Percentiles rank a stretch among this genome's conserved stretches.
Conservation (phyloP, 768 basidiomycete species). For the Gymnopilus dilepis region DNA sequence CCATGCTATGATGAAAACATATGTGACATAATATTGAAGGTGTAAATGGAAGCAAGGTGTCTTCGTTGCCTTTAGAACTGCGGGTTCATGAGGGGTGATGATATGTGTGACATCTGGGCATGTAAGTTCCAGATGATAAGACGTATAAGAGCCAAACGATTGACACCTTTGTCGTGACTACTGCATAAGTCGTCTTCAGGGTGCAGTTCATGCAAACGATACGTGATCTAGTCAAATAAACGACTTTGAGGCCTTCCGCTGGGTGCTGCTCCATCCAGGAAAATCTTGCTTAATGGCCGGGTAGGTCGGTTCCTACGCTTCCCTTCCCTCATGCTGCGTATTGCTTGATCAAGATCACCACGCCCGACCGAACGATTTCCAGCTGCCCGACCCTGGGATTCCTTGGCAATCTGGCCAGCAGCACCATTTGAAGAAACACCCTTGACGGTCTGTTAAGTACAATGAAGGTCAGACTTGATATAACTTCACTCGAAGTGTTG, state of each 20-base stretch:
- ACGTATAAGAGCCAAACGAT: too few species aligned
- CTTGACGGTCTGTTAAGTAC: constrained; percentile 49
- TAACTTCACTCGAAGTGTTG: not conserved
- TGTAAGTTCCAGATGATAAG: too few species aligned
- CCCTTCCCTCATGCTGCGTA: constrained; percentile 79
- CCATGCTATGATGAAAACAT: too few species aligned
- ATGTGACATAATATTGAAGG: too few species aligned
- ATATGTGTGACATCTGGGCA: too few species aligned
- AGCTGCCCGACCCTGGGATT: constrained; percentile 46
- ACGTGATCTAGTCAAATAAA: constrained; percentile 13
- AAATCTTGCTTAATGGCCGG: constrained; percentile 79
- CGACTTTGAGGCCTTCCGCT: constrained; percentile 24
- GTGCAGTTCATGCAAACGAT: too few species aligned
- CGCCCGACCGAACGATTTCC: constrained; percentile 65
- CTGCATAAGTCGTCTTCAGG: not conserved
- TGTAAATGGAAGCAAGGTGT: too few species aligned
- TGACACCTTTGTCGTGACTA: too few species aligned
- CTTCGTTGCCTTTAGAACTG: too few species aligned
- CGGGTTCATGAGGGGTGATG: too few species aligned
- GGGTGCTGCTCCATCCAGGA: constrained; percentile 60
- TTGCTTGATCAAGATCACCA: constrained; percentile 84
- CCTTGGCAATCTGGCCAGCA: constrained; percentile 28
- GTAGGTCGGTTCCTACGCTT: constrained; percentile 54
- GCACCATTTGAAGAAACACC: constrained; percentile 20
- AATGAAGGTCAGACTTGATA: not conserved